Percentiles rank a stretch among this genome's conserved stretches.
These are phyloP conservation scores for Phialophora expanda DNA, from an alignment of 2,329 filamentous ascomycete species.

Conservation along the genomic window DNA sequence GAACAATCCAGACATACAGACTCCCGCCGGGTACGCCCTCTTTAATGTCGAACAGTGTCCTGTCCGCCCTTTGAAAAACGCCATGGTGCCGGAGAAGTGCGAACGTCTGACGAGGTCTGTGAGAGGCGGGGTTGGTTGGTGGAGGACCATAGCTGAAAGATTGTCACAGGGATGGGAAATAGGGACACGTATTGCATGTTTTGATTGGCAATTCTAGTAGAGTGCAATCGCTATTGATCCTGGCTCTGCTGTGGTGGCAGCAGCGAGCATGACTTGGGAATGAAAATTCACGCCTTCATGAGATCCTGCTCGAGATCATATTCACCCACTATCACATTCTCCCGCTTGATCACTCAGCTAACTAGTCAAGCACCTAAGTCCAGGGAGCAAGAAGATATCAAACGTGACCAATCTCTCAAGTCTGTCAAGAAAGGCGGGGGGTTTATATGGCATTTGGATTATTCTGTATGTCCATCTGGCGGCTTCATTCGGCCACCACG, in stretches of 20 bases:
- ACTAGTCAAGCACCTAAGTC: too few relatives aligned
- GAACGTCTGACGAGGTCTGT: neutral
- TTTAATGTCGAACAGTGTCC: neutral
- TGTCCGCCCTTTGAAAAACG: neutral
- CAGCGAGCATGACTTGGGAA: too few relatives aligned
- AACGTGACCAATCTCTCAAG: too few relatives aligned
- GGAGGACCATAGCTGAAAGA: neutral
- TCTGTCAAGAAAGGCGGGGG: too few relatives aligned
- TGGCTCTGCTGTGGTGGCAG: neutral
- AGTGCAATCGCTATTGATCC: neutral
- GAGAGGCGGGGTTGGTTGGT: neutral
- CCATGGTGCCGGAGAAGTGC: neutral
- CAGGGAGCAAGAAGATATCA: too few relatives aligned
- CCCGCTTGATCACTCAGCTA: too few relatives aligned
- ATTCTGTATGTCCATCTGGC: neutral
- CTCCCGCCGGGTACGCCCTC: neutral
- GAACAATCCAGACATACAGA: too few relatives aligned
- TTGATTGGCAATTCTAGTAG: neutral
- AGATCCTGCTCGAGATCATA: too few relatives aligned
- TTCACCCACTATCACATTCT: too few relatives aligned
- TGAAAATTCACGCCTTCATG: too few relatives aligned
- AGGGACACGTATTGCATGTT: neutral
- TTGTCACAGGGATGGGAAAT: neutral
- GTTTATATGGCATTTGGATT: neutral
- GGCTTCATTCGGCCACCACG: conserved; percentile 36